Evolutionary conservation across 352 stramenopile genomes (phyloP), one percentile per base, ranked within the genome.

Genomic region (Phytophthora chlamydospora): DNA sequence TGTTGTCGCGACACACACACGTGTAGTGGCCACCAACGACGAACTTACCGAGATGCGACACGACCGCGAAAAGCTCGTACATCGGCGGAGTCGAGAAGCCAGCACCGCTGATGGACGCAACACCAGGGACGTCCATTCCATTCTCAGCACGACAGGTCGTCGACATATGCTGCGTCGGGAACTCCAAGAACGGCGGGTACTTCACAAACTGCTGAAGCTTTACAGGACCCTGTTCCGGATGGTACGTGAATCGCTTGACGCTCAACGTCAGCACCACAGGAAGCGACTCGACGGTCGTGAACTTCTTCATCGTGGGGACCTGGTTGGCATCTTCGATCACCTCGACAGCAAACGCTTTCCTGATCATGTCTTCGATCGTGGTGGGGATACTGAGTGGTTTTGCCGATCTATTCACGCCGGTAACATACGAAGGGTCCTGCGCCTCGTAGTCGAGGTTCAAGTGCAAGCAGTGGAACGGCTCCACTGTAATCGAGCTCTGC

Each of bases 201-300:
- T 91, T 85, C 2, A 95, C 84, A 66, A 93, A 92, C 58, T 91
- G 83, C 57, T 89, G 85, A 7, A 95, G 57, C 64, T 95, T 95
- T 12, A 95, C 80, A 0, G 86, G 86, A 0, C 86, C 86, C 3
- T 84, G 76, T 47, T 90, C 76, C 0, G 83, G 84, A 55, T 95
- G 81, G 62, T 93, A 95, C 27, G 86, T 91, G 55, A 95, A 95
- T 3, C 86, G 82, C 70, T 95, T 95, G 66, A 95, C 79, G 52
- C 89, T 92, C 44, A 93, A 62, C 16, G 80, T 93, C 31, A 95
- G 58, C 47, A 95, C 86, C 27, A 89, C 80, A 4, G 86, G 86
- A 6, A 95, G 68, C 3, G 83, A 77, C 46, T 95, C 86, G 35
- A 93, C 78, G 10, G 71, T 84, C 47, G 81, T 88, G 46, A 82